Evolutionary conservation across 139 green algal genomes (phyloP), one percentile per base, ranked within the genome.

Genomic region (Volvox africanus): DNA sequence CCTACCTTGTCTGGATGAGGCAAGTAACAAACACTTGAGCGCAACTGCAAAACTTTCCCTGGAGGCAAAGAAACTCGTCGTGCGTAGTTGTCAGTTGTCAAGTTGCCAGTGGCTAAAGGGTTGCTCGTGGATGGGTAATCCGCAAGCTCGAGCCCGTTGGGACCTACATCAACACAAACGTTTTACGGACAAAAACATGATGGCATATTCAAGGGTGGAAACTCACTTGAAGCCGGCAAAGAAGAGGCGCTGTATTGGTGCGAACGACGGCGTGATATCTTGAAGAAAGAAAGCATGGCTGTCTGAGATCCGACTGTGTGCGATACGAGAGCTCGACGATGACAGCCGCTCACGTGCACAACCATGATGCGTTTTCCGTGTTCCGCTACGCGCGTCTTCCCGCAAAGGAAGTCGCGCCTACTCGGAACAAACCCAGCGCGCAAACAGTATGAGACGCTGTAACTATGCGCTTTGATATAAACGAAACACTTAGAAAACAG

Each of bases 1-100:
- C 91, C 36, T 28, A 94, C 93, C 94, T 98, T 98, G 19, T 97
- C 97, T 6, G 96, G 96, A 86, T 98, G 97, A 20, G 97, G 97
- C 1, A 98, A 88, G 61, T 94, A 95, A 13, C 88, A 91, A 24
- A 88, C 93, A 17, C 91, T 88, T 37, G 80, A 92, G n/a, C 88
- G 76, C 0, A 97, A 82, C 61, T 68, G 61, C 11, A 96, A 84
- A 21, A 73, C 35, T 37, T 94, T 94, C 17, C 87, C 87, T 12
- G 68, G 24, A 32, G 91, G 69, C 18, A 86, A 19, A 24, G 71
- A 14, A 9, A 5, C 18, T 67, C 28, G 26, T 1, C 69, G 69
- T 0, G 26, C 19, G 26, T 69, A 89, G 36, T 6, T 61, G 21
- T 87, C 81, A 0, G n/a, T 19, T 14, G 61, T 26, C 6, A n/a